Percentiles rank a stretch among this genome's conserved stretches.
Evolutionary conservation across 371 early-diverging fungal species (phyloP).

Genomic region (Catenaria anguillulae): DNA sequence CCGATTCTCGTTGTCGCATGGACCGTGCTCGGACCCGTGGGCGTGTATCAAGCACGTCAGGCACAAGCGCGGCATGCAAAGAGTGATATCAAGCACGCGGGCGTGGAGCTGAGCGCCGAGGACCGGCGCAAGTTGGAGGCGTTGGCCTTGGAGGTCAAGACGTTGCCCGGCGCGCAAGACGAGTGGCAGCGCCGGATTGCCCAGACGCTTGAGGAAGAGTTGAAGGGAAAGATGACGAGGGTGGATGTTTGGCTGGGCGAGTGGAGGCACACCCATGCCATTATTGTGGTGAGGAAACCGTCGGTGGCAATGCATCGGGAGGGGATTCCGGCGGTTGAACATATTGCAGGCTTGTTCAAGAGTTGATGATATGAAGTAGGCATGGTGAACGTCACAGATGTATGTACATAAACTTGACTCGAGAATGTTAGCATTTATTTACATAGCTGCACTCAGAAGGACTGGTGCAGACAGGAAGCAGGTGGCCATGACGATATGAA

Average conservation of each 20-base stretch:
- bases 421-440: too few species aligned
- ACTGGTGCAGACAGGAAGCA: too few species aligned
- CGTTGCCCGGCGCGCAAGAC: background rate
- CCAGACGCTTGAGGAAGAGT: background rate
- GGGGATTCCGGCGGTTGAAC: background rate
- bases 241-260: background rate
- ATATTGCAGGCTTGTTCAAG: background rate
- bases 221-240: background rate
- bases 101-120: too few species aligned
- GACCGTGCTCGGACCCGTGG: background rate
- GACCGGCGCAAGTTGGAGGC: too few species aligned
- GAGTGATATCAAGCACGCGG: too few species aligned
- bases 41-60: background rate
- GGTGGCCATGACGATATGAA: too few species aligned
- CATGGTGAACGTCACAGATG: too few species aligned
- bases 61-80: background rate
- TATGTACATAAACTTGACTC: too few species aligned
- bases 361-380: too few species aligned
- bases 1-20: background rate
- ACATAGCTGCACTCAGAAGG: too few species aligned
- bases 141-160: background rate
- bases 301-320: background rate
- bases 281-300: background rate
- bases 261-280: conserved; percentile 1
- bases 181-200: background rate